Conservation (phyloP, 768 basidiomycete species). For the Hericium rajendrae region DNA sequence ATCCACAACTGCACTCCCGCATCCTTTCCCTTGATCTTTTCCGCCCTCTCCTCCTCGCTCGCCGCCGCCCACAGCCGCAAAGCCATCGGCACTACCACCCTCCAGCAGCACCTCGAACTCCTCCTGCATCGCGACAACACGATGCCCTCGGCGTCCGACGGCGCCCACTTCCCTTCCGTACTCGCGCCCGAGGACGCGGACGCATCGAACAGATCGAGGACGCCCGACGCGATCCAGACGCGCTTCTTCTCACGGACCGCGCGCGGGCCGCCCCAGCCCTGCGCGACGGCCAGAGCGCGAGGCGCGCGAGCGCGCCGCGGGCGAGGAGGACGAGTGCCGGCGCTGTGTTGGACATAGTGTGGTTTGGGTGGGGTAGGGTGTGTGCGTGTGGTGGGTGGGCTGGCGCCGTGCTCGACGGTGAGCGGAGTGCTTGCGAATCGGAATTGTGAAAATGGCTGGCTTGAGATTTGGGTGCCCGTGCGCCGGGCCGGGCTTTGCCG, state of each 20-base stretch:
- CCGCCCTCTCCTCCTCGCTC: constrained; percentile 19
- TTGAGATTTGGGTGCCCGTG: too few species aligned
- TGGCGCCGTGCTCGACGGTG: too few species aligned
- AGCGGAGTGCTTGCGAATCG: too few species aligned
- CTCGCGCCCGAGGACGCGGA: too few species aligned
- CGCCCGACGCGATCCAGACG: constrained; percentile 73
- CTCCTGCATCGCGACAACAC: constrained; percentile 62
- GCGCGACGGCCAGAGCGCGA: constrained; percentile 77
- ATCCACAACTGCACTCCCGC: constrained; percentile 54
- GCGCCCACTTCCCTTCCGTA: constrained; percentile 1
- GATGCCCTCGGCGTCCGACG: constrained; percentile 63
- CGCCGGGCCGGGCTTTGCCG: too few species aligned
- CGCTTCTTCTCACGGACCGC: constrained; percentile 46
- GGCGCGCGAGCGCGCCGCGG: constrained; percentile 71
- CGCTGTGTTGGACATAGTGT: too few species aligned
- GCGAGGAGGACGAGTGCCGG: constrained; percentile 67
- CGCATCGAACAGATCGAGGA: constrained; percentile 66
- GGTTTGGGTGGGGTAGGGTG: too few species aligned
- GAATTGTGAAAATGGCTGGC: too few species aligned
- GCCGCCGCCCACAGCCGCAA: constrained; percentile 67
- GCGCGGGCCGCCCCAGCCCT: constrained; percentile 79
- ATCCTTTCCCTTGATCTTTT: constrained; percentile 18
- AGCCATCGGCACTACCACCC: constrained; percentile 68
- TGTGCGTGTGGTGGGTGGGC: too few species aligned
- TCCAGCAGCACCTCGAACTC: constrained; percentile 81